phyloP scores from a whole-genome alignment of 768 basidiomycete species.

The Tylopilus intermedius region DNA sequence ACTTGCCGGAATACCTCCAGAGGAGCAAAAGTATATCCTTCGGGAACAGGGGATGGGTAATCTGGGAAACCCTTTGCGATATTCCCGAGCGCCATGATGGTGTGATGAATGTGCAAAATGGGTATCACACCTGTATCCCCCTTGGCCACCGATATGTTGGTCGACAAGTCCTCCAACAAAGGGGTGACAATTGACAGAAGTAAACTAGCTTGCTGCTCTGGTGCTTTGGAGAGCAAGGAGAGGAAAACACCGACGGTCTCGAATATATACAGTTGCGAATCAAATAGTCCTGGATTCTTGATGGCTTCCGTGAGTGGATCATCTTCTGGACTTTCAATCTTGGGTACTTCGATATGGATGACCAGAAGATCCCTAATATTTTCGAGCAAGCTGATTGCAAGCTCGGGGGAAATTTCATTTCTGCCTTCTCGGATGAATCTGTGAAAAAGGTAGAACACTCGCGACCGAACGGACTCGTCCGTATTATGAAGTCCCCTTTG shows the following conservation, averaged over 20 bases:
- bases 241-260: constrained; percentile 86
- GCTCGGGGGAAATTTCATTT: constrained; percentile 68
- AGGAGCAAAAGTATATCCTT: constrained; percentile 64
- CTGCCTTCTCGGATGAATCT: constrained; percentile 83
- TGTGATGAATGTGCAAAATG: constrained; percentile 87
- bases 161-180: constrained; percentile 67
- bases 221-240: constrained; percentile 62
- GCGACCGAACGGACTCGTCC: constrained; percentile 61
- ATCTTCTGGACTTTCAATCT: constrained; percentile 66
- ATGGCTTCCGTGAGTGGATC: constrained; percentile 80
- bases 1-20: constrained; percentile 78
- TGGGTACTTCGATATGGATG: constrained; percentile 72
- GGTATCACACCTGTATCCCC: constrained; percentile 64
- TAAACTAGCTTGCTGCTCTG: constrained; percentile 63
- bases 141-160: constrained; percentile 50
- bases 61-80: constrained; percentile 97
- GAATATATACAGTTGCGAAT: constrained; percentile 90
- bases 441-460: constrained; percentile 89
- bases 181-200: constrained; percentile 79
- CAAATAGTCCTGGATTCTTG: constrained; percentile 65
- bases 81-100: constrained; percentile 90
- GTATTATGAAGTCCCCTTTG: constrained; percentile 81
- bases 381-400: constrained; percentile 67
- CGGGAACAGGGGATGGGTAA: constrained; percentile 64
- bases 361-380: constrained; percentile 71